These are phyloP conservation scores for Orbilia blumenaviensis DNA, from an alignment of 2,329 filamentous ascomycete species.

Conservation along the genomic window DNA sequence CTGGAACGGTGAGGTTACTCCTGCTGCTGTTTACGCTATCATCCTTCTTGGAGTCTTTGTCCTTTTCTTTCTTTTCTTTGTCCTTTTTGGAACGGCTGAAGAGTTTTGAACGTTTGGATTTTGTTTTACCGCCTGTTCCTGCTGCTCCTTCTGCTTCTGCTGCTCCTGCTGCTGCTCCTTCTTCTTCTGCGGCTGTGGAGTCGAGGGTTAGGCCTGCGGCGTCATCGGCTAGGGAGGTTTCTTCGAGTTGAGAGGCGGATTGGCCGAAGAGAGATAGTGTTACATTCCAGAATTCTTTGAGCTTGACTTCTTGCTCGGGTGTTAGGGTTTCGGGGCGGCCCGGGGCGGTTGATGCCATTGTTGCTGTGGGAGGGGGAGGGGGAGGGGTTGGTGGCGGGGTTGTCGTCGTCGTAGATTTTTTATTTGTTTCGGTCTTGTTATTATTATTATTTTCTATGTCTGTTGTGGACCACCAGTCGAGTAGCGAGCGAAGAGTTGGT, in stretches of 20 bases:
- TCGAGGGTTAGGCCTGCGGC: conserved; percentile 55
- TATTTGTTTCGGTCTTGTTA: neutral
- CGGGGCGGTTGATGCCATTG: conserved; percentile 65
- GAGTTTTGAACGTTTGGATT: conserved; percentile 76
- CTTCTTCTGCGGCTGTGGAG: conserved; percentile 47
- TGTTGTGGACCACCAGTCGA: conserved; percentile 21
- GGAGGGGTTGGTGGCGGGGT: conserved; percentile 26
- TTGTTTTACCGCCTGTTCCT: conserved; percentile 68
- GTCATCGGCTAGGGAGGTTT: conserved; percentile 57
- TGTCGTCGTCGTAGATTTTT: neutral
- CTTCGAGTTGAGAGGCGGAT: conserved; percentile 55
- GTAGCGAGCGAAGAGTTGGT: neutral
- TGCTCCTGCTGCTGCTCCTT: conserved; percentile 4
- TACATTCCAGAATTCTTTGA: conserved; percentile 84
- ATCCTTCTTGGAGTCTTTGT: conserved; percentile 59
- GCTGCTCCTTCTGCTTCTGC: conserved; percentile 59
- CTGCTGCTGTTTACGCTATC: conserved; percentile 59
- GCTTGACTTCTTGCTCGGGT: conserved; percentile 84
- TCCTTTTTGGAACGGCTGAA: conserved; percentile 67
- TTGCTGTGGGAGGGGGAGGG: conserved; percentile 33
- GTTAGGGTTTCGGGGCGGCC: conserved; percentile 88
- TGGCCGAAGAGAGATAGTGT: conserved; percentile 80
- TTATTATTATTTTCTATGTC: neutral
- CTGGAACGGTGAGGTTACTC: conserved; percentile 37
- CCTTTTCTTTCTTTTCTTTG: conserved; percentile 67